phyloP scores from a whole-genome alignment of 2,329 filamentous ascomycete genomes.

The Ophiosphaerella herpotricha region DNA sequence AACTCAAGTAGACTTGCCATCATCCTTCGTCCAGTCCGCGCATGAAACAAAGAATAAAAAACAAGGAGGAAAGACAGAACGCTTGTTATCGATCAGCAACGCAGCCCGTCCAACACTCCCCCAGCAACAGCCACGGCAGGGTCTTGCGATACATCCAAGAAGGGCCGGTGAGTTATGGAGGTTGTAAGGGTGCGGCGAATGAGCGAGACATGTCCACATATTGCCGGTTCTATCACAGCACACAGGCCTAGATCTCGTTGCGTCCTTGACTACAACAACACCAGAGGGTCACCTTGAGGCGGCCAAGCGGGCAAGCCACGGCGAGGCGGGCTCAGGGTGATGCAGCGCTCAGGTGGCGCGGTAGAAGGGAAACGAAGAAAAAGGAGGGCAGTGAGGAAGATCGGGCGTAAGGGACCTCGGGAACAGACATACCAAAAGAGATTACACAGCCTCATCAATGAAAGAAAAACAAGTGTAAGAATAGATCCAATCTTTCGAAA shows the following conservation, averaged over 20 bases:
- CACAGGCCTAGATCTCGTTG: conserved; percentile 27
- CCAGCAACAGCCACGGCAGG: conserved; percentile 42
- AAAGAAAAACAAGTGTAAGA: conserved; percentile 16
- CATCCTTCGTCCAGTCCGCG: conserved; percentile 11
- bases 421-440: conserved; percentile 48
- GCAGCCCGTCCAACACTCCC: conserved; percentile 30
- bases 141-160: conserved; percentile 44
- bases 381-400: conserved; percentile 44
- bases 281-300: conserved; percentile 38
- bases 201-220: conserved; percentile 51
- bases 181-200: conserved; percentile 39
- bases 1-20: conserved; percentile 26
- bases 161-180: conserved; percentile 39
- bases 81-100: conserved; percentile 50
- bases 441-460: conserved; percentile 38
- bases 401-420: conserved; percentile 51
- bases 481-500: conserved; percentile 5
- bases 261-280: conserved; percentile 28
- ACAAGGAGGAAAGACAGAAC: conserved; percentile 45
- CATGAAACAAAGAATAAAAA: conserved; percentile 12
- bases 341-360: conserved; percentile 26
- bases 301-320: conserved; percentile 47
- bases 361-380: conserved; percentile 26
- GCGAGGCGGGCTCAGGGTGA: conserved; percentile 31
- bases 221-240: conserved; percentile 47